These are phyloP conservation scores for Straminergon stramineum DNA, from an alignment of 225 moss, liverwort and hornwort genomes.

Conservation along the genomic window DNA sequence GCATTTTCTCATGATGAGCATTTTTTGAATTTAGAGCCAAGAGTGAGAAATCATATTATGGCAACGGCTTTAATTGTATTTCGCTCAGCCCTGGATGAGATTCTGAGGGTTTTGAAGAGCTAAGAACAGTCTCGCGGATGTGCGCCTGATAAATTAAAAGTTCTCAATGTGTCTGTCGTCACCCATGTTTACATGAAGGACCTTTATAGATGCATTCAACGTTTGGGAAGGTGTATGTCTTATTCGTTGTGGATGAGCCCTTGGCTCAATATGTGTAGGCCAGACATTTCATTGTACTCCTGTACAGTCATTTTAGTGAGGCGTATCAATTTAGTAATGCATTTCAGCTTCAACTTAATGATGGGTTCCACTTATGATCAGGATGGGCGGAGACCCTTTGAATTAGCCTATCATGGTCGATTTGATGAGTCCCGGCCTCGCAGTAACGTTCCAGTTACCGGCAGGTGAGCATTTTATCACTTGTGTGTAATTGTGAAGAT, in stretches of 20 bases:
- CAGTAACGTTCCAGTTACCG: constrained; percentile 61
- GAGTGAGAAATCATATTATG: neutral
- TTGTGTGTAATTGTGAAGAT: neutral
- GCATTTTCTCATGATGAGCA: neutral
- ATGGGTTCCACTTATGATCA: constrained; percentile 2
- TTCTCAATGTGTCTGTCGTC: neutral
- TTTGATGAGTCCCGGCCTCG: constrained; percentile 82
- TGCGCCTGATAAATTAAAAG: neutral
- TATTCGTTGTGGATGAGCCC: neutral
- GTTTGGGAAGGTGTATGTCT: neutral
- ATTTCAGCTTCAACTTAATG: neutral
- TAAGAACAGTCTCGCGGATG: neutral
- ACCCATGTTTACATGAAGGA: neutral
- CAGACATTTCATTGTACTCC: neutral
- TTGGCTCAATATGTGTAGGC: neutral
- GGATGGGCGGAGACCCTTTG: constrained; percentile 77
- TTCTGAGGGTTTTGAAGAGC: neutral
- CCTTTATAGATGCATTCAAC: neutral
- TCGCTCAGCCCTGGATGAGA: neutral
- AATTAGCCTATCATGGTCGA: constrained; percentile 71
- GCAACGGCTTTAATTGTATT: neutral
- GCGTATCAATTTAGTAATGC: neutral
- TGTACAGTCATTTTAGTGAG: neutral
- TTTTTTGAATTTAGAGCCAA: neutral
- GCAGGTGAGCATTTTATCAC: constrained; percentile 30